Evolutionary conservation across 768 basidiomycete species (phyloP).

Genomic region (Clavaria fumosa): DNA sequence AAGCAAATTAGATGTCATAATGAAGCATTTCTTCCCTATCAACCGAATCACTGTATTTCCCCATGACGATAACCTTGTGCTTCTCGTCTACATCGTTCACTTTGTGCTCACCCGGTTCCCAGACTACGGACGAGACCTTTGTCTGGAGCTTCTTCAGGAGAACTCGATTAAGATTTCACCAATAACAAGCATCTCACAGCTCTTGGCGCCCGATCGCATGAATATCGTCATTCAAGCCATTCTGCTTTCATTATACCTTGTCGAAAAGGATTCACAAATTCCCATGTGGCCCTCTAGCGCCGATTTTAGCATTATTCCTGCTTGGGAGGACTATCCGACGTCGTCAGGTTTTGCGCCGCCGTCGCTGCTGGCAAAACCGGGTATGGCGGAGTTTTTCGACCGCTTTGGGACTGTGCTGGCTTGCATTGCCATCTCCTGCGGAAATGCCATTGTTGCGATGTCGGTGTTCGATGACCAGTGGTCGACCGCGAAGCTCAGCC

Average conservation of each 20-base stretch:
- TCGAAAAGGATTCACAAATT: slow-evolving; percentile 54
- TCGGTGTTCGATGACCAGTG: slow-evolving; percentile 79
- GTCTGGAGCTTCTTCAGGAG: slow-evolving; percentile 70
- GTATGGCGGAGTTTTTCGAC: slow-evolving; percentile 59
- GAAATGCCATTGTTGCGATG: slow-evolving; percentile 55
- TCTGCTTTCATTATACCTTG: slow-evolving; percentile 49
- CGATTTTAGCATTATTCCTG: slow-evolving; percentile 44
- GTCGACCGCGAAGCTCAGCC: slow-evolving; percentile 43
- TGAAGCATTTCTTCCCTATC: slow-evolving; percentile 68
- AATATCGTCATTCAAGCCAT: slow-evolving; percentile 65
- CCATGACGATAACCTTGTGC: slow-evolving; percentile 61
- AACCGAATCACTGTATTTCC: slow-evolving; percentile 45
- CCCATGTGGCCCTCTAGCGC: slow-evolving; percentile 69
- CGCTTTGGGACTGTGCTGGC: slow-evolving; percentile 42
- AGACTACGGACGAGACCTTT: slow-evolving; percentile 72
- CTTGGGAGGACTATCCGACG: slow-evolving; percentile 52
- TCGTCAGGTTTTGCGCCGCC: slow-evolving; percentile 50
- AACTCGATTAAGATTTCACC: slow-evolving; percentile 28
- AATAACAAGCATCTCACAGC: slow-evolving; percentile 26
- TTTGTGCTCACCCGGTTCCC: slow-evolving; percentile 73
- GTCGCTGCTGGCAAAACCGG: slow-evolving; percentile 40
- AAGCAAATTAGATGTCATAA: slow-evolving; percentile 57
- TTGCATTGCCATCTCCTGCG: slow-evolving; percentile 41
- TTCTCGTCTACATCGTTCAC: slow-evolving; percentile 65
- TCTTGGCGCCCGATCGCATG: slow-evolving; percentile 55